Percentiles rank a stretch among this genome's conserved stretches.
Conservation (phyloP, 768 basidiomycete species). For the Tephrocybe sp. region DNA sequence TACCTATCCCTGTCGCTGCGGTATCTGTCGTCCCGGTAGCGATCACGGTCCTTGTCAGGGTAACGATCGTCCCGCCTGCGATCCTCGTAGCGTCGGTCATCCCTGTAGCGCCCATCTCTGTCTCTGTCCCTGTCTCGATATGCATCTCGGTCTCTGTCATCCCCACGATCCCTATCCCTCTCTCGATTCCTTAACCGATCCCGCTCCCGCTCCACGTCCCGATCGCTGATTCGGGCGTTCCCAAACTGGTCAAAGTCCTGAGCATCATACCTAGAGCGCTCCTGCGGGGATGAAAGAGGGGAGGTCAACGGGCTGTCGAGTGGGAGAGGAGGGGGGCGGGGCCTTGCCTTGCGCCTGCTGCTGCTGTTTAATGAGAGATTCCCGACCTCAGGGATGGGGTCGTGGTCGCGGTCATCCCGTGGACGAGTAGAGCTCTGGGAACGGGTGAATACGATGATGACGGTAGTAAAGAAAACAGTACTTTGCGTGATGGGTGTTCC, state of each 20-base stretch:
- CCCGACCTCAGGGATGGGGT: slow-evolving; percentile 7
- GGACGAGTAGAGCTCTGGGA: slow-evolving; percentile 10
- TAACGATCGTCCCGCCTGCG: slow-evolving; percentile 11
- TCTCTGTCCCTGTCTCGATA: slow-evolving; percentile 7
- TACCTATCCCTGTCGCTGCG: slow-evolving; percentile 10
- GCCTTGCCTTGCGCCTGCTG: slow-evolving; percentile 11
- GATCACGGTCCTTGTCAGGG: slow-evolving; percentile 13
- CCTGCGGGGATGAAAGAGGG: slow-evolving; percentile 1
- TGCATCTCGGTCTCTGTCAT: background rate
- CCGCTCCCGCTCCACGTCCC: slow-evolving; percentile 1
- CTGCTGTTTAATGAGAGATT: slow-evolving; percentile 8
- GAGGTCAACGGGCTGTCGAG: background rate
- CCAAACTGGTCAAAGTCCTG: background rate
- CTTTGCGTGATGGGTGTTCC: slow-evolving; percentile 13
- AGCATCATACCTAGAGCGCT: slow-evolving; percentile 3
- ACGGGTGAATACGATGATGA: background rate
- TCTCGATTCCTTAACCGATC: slow-evolving; percentile 1
- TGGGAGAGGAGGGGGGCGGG: background rate
- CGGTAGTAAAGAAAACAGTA: background rate
- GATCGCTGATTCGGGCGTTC: slow-evolving; percentile 1
- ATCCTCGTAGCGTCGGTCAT: slow-evolving; percentile 8
- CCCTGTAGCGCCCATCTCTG: slow-evolving; percentile 1
- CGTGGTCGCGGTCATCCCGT: slow-evolving; percentile 3
- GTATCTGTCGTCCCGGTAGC: slow-evolving; percentile 16
- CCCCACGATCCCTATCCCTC: slow-evolving; percentile 1